Evolutionary conservation across 2,329 filamentous ascomycete genomes (phyloP).

Genomic region (Penicillium olsonii): DNA sequence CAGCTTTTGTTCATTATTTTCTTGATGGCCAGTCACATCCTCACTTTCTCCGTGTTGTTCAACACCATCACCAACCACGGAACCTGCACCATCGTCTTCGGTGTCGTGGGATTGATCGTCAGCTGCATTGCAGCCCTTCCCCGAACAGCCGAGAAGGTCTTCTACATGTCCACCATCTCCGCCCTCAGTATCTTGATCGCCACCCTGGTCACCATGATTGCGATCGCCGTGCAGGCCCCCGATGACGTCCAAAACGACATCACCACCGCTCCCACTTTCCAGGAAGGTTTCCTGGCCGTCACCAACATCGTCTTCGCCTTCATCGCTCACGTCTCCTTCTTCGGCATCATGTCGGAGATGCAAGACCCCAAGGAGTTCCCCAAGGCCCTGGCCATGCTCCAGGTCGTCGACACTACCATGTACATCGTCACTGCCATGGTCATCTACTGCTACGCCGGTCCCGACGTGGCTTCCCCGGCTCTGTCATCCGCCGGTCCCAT

Average conservation of each 20-base stretch:
- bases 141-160: conserved; percentile 62
- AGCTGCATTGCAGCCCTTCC: conserved; percentile 61
- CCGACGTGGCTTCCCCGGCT: conserved; percentile 62
- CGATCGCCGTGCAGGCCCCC: conserved; percentile 56
- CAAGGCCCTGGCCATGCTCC: conserved; percentile 62
- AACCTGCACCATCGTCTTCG: conserved; percentile 63
- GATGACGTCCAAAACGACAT: conserved; percentile 37
- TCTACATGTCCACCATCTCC: conserved; percentile 61
- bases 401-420: conserved; percentile 59
- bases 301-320: conserved; percentile 71
- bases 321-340: conserved; percentile 64
- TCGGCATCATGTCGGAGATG: conserved; percentile 65
- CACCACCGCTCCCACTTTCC: conserved; percentile 50
- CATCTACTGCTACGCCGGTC: conserved; percentile 67
- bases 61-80: conserved; percentile 62
- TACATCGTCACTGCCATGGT: conserved; percentile 67
- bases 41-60: conserved; percentile 68
- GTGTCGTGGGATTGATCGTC: conserved; percentile 56
- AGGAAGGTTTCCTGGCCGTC: conserved; percentile 45
- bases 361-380: conserved; percentile 59
- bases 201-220: conserved; percentile 65
- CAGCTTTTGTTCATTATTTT: conserved; percentile 66
- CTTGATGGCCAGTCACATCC: conserved; percentile 66
- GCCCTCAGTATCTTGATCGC: conserved; percentile 64
- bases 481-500: conserved; percentile 60